Conservation (phyloP, 2,329 filamentous ascomycete genomes). For the Alternaria brassicae region DNA sequence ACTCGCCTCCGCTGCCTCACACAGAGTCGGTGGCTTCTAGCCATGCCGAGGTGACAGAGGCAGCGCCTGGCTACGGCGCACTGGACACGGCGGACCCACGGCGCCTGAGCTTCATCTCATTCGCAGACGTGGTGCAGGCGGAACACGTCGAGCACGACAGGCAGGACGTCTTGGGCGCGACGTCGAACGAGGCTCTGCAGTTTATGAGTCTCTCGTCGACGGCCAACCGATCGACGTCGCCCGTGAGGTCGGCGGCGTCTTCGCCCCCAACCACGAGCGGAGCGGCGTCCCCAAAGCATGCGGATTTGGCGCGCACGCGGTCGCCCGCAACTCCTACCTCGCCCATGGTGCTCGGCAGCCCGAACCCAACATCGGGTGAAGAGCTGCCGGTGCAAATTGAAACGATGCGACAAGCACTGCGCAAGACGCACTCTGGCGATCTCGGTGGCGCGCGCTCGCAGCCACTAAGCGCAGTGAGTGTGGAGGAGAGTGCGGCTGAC, state of each 20-base stretch:
- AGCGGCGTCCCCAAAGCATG: conserved; percentile 71
- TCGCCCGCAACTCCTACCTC: conserved; percentile 67
- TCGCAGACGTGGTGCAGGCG: conserved; percentile 90
- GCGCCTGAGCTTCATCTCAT: conserved; percentile 92
- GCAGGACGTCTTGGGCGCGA: conserved; percentile 30
- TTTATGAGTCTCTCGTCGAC: conserved; percentile 71
- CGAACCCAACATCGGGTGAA: conserved; percentile 62
- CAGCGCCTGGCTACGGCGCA: conserved; percentile 75
- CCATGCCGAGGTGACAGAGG: conserved; percentile 37
- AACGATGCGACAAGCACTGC: conserved; percentile 89
- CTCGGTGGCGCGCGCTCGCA: conserved; percentile 58
- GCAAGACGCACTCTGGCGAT: conserved; percentile 85
- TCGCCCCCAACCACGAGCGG: conserved; percentile 80
- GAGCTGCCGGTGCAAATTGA: conserved; percentile 88
- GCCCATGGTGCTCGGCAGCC: conserved; percentile 54
- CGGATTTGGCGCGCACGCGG: conserved; percentile 70
- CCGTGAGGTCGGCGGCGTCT: conserved; percentile 78
- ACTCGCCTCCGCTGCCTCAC: conserved; percentile 43
- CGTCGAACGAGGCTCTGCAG: conserved; percentile 68
- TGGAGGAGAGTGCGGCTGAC: conserved; percentile 47
- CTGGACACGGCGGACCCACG: conserved; percentile 80
- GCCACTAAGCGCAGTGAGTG: conserved; percentile 49
- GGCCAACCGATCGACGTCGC: conserved; percentile 74
- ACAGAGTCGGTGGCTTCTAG: conserved; percentile 38
- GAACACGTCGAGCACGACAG: conserved; percentile 74